Conservation (phyloP, 768 basidiomycete species). For the Hygrophoropsis aurantiaca region DNA sequence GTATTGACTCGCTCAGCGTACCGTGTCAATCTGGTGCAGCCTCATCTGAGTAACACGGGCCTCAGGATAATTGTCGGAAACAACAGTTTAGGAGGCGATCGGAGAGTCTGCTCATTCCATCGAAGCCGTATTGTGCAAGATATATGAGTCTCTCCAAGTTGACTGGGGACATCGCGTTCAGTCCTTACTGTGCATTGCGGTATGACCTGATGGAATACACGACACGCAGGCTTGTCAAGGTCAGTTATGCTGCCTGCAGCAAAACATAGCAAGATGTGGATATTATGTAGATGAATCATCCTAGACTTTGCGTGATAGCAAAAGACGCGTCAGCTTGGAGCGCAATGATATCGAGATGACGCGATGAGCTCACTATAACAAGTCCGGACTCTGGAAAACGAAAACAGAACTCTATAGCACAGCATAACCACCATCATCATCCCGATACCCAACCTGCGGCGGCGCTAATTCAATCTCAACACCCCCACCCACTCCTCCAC, state of each 20-base stretch:
- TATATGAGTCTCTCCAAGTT: too few species aligned
- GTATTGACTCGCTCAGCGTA: too few species aligned
- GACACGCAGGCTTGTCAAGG: neutral
- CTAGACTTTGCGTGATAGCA: neutral
- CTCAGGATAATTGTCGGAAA: neutral
- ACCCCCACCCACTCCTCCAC: constrained; percentile 1
- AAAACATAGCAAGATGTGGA: neutral
- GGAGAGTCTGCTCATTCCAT: too few species aligned
- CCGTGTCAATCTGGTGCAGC: too few species aligned
- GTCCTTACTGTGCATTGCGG: constrained; percentile 1
- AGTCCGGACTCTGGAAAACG: neutral
- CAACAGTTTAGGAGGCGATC: constrained; percentile 2
- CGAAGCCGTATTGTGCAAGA: too few species aligned
- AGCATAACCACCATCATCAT: constrained; percentile 20
- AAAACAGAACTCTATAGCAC: too few species aligned
- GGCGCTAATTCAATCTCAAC: constrained; percentile 13
- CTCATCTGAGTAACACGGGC: too few species aligned
- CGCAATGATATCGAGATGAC: neutral
- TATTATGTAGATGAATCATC: neutral
- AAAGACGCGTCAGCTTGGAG: neutral
- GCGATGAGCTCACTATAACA: constrained; percentile 13
- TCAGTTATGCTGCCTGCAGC: too few species aligned
- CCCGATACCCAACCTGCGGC: constrained; percentile 11
- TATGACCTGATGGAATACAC: neutral
- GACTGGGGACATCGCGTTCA: too few species aligned